Conservation (phyloP, 2,329 filamentous ascomycete species). For the Colletotrichum chlorophyti region DNA sequence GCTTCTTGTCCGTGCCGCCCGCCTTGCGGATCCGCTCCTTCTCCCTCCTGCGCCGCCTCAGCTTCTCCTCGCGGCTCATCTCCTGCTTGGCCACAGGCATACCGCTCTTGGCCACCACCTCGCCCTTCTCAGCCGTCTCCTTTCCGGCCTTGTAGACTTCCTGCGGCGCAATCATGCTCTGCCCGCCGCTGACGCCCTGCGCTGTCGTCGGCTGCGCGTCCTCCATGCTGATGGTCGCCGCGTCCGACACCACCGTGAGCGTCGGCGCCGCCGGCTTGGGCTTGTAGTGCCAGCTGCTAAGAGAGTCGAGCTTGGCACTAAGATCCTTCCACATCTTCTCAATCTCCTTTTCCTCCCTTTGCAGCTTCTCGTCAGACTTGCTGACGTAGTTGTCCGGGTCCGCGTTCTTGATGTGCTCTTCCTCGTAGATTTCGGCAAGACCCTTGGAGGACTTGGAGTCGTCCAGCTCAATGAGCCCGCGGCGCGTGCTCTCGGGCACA, state of each 20-base stretch:
- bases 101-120: conserved; percentile 80
- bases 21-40: conserved; percentile 85
- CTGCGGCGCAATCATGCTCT: conserved; percentile 87
- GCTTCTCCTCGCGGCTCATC: conserved; percentile 86
- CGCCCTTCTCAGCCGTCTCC: conserved; percentile 67
- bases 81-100: conserved; percentile 82
- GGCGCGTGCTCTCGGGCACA: conserved; percentile 65
- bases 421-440: conserved; percentile 92
- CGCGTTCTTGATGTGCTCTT: conserved; percentile 80
- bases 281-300: conserved; percentile 95
- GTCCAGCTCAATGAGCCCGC: conserved; percentile 81
- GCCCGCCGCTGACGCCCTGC: conserved; percentile 71
- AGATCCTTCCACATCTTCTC: conserved; percentile 83
- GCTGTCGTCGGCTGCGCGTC: conserved; percentile 89
- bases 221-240: conserved; percentile 92
- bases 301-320: conserved; percentile 80
- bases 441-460: conserved; percentile 88
- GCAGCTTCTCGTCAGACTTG: conserved; percentile 80
- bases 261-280: conserved; percentile 83
- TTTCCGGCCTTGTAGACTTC: conserved; percentile 89
- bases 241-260: conserved; percentile 87
- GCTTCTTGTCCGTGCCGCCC: conserved; percentile 54
- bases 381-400: conserved; percentile 84
- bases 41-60: conserved; percentile 75
- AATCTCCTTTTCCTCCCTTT: conserved; percentile 84